Base-by-base conservation (phyloP, 2,329 filamentous ascomycete genomes). In the Pyrenophora seminiperda region DNA sequence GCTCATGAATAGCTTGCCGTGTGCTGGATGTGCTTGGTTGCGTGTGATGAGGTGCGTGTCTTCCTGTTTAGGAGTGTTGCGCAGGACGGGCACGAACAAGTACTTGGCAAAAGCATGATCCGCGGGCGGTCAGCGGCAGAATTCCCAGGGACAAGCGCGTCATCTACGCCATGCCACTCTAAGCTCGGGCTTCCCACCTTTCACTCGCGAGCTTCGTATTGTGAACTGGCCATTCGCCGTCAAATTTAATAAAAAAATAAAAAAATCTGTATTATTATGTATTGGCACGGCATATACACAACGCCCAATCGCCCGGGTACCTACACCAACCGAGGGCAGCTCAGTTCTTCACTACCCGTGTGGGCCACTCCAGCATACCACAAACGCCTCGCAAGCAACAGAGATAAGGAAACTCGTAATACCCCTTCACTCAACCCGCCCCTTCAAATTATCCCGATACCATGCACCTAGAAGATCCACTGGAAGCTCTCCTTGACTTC, bases 401-500 rank as follows among this genome's bases (percentile, higher is more conserved):
- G 30, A 30, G 7, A 41, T 10, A 51, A 38, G 29, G 41, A 51
- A 47, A 37, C 47, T 42, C 43, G 37, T 51, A 20, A 18, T 41
- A 41, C 30, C 41, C 47, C 15, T 41, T 27, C 19, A 30, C 34
- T 24, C 13, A 11, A 30, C 34, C 18, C 13, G 7, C 13, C n/a
- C 37, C 38, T 20, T 6, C 27, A 19, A n/a, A 6, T 7, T 30
- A 31, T 27, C 15, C 3, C 15, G 15, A 27, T 2, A 24, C 10
- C 19, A 27, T 38, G n/a, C 5, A 29, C 14, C 31, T 37, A 86
- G 58, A 85, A 86, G 6, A 84, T 76, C 85, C 85, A 88, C 18
- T 80, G 85, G 64, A 88, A 88, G 4, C 83, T 82, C 62, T 87
- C 80, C 63, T 81, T 75, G 32, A 88, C 84, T 43, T 83, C 79